These are phyloP conservation scores for Primulina tabacum DNA, from an alignment of 257 asterid species.

Conservation along the genomic window DNA sequence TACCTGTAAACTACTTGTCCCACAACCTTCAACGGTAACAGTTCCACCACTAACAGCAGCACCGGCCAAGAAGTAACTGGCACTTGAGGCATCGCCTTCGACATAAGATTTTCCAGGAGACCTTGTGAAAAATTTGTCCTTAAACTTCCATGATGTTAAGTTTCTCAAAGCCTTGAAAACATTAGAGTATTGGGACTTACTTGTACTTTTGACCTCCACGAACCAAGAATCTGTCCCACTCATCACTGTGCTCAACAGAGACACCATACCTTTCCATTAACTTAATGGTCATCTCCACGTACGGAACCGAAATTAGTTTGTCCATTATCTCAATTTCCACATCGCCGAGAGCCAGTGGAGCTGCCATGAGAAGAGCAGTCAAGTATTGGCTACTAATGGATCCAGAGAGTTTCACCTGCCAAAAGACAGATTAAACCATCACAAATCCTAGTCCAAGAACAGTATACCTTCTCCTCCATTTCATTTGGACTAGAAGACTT, in stretches of 20 bases:
- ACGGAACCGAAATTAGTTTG: conserved; percentile 90
- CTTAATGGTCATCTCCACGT: conserved; percentile 96
- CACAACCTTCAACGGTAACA: conserved; percentile 92
- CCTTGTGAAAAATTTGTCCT: conserved; percentile 34
- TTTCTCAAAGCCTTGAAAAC: conserved; percentile 18
- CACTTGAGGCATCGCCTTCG: conserved; percentile 99
- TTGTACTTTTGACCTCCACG: conserved; percentile 93
- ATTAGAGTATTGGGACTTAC: conserved; percentile 41
- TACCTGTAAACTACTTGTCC: conserved; percentile 98
- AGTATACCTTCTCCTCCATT: neutral
- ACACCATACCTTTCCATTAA: conserved; percentile 99
- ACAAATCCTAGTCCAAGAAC: neutral
- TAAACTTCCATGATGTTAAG: conserved; percentile 15
- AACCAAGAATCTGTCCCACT: conserved; percentile 84
- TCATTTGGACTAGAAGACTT: neutral
- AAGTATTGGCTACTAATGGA: conserved; percentile 93
- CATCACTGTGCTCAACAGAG: conserved; percentile 71
- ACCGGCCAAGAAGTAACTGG: conserved; percentile 99
- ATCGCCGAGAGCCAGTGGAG: conserved; percentile 86
- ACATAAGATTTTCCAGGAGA: conserved; percentile 96
- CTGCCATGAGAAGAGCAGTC: conserved; percentile 96
- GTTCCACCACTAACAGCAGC: conserved; percentile 98
- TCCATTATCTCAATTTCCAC: conserved; percentile 92
- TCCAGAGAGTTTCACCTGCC: conserved; percentile 96
- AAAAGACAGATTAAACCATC: conserved; percentile 10